Percentiles rank a stretch among this genome's conserved stretches.
Evolutionary conservation across 2,329 filamentous ascomycete genomes (phyloP).

Genomic region (Akanthomyces uredinophilus): DNA sequence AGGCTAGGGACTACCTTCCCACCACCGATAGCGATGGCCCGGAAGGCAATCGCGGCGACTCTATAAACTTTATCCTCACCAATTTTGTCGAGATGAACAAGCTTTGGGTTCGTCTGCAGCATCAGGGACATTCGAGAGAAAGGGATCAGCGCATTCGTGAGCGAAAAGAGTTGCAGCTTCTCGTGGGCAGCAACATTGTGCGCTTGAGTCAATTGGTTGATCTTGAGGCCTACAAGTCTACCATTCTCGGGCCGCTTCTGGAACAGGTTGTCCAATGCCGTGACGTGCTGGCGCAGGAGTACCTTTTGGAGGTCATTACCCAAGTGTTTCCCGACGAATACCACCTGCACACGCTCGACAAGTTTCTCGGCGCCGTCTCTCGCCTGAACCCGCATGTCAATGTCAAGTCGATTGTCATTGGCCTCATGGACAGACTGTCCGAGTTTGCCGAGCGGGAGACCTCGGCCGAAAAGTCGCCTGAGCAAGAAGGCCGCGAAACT

Average conservation of each 20-base stretch:
- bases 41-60: slow-evolving; percentile 93
- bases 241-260: slow-evolving; percentile 80
- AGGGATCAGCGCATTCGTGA: slow-evolving; percentile 90
- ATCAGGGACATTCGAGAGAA: slow-evolving; percentile 94
- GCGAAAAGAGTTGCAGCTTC: slow-evolving; percentile 86
- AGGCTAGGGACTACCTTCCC: slow-evolving; percentile 85
- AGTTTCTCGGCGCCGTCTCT: slow-evolving; percentile 89
- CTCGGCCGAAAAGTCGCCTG: slow-evolving; percentile 62
- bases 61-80: slow-evolving; percentile 94
- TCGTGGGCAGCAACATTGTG: slow-evolving; percentile 95
- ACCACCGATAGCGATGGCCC: slow-evolving; percentile 79
- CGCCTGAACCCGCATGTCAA: slow-evolving; percentile 94
- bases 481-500: slow-evolving; percentile 73
- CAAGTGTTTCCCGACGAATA: slow-evolving; percentile 99
- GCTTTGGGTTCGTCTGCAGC: slow-evolving; percentile 94
- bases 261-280: slow-evolving; percentile 98
- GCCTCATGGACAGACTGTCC: slow-evolving; percentile 92
- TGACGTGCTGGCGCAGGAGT: slow-evolving; percentile 95
- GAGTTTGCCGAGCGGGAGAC: slow-evolving; percentile 90
- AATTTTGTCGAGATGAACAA: slow-evolving; percentile 99
- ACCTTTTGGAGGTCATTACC: slow-evolving; percentile 94
- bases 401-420: slow-evolving; percentile 96
- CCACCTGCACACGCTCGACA: slow-evolving; percentile 92
- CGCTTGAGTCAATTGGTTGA: slow-evolving; percentile 93
- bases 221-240: slow-evolving; percentile 85